Base-by-base conservation (phyloP, 2,329 filamentous ascomycete genomes). In the Calonectria honghensis region DNA sequence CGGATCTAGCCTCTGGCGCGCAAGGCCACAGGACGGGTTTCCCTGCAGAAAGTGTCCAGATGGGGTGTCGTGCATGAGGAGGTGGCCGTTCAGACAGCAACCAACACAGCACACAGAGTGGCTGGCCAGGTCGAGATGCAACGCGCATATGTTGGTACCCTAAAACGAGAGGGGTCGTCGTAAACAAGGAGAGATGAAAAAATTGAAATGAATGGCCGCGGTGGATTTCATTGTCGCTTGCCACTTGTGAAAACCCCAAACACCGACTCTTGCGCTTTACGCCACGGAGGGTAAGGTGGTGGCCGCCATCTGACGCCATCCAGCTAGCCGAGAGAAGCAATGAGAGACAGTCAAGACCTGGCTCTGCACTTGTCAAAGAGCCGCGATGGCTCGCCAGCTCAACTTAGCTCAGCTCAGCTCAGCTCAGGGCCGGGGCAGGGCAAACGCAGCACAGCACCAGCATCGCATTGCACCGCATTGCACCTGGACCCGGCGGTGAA, bases 201-300 rank as follows among this genome's bases (percentile, higher is more conserved):
- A 37, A 32, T 27, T 14, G 50, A 54, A 54, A 68, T 63, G 57
- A 65, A 65, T 50, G 31, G 41, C 32, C 39, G 14, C 16, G 39
- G 39, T 50, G 50, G 27, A 24, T 65, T 6, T 50, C 70, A 66
- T 76, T 57, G 73, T 72, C 73, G 77, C 70, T 48, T 48, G 66
- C 64, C 37, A 32, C 37, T 48, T 32, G 63, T 63, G 68, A 54
- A 32, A 50, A 50, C 57, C 74, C 63, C 68, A 69, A 75, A 75
- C 73, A 69, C 73, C 70, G 50, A 71, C 32, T 68, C 50, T 73
- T 75, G 67, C 52, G 70, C 65, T 61, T 71, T 52, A 41, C 75
- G 75, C 73, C 73, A 76, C 75, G 18, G 73, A 31, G 9, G 54
- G 39, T 51, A 51, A 70, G 66, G 68, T 54, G 64, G 65, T 61